These are phyloP conservation scores for Vigna angularis DNA, from an alignment of 306 rosid species.

Conservation along the genomic window DNA sequence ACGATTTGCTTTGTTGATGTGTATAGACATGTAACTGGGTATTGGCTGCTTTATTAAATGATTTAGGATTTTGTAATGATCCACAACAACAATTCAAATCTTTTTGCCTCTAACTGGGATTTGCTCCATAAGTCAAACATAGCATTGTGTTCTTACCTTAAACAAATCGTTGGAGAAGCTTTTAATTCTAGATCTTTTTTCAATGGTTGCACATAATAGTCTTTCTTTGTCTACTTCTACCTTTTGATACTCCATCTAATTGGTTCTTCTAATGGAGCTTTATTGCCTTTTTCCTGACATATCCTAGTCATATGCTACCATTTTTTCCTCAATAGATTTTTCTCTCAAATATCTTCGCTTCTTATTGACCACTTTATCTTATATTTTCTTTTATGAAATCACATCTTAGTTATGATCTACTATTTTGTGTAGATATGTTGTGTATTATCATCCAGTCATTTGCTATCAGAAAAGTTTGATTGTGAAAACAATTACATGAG, in stretches of 20 bases:
- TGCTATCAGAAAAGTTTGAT: too few species aligned
- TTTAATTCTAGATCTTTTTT: not conserved
- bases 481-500: too few species aligned
- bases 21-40: not conserved
- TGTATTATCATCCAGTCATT: too few species aligned
- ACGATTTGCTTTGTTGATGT: constrained; percentile 8
- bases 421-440: too few species aligned
- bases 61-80: constrained; percentile 25
- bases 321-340: not conserved
- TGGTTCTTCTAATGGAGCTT: not conserved
- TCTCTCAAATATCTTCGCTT: not conserved
- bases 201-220: not conserved
- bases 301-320: not conserved
- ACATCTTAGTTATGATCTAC: too few species aligned
- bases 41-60: not conserved
- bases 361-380: too few species aligned
- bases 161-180: constrained; percentile 5
- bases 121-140: not conserved
- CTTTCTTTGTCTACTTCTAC: constrained; percentile 2
- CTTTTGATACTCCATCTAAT: not conserved
- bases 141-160: not conserved
- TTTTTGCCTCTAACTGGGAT: not conserved
- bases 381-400: too few species aligned
- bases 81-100: not conserved
- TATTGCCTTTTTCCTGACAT: not conserved